These are phyloP conservation scores for Yamadazyma kitorensis DNA, from an alignment of 805 yeast genomes.

Conservation along the genomic window DNA sequence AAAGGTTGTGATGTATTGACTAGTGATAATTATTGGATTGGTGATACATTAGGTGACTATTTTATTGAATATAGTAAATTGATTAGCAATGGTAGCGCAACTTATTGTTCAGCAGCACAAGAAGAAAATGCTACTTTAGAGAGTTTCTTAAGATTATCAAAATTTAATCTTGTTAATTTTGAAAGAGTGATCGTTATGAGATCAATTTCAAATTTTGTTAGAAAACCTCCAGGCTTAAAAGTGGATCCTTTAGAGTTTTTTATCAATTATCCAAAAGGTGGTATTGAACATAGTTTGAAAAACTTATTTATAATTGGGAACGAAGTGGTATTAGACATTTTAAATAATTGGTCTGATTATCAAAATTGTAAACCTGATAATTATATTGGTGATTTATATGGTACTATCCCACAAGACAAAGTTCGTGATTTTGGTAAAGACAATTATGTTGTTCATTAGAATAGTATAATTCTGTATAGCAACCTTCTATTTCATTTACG, in stretches of 20 bases:
- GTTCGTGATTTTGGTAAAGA: conserved; percentile 39
- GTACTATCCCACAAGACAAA: conserved; percentile 48
- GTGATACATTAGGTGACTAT: conserved; percentile 48
- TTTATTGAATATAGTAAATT: conserved; percentile 46
- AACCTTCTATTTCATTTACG: too few relatives aligned
- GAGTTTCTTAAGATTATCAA: conserved; percentile 52
- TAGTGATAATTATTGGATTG: conserved; percentile 59
- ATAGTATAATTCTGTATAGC: background rate
- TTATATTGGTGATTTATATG: conserved; percentile 61
- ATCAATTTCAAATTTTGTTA: conserved; percentile 57
- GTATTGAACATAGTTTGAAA: conserved; percentile 43
- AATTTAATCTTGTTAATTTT: conserved; percentile 54
- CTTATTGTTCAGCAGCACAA: conserved; percentile 61
- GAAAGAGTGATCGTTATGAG: conserved; percentile 58
- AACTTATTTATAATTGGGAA: conserved; percentile 54
- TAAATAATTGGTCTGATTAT: conserved; percentile 46
- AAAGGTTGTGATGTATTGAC: conserved; percentile 55
- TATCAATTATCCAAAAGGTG: conserved; percentile 50
- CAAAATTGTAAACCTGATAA: conserved; percentile 38
- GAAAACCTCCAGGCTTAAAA: conserved; percentile 44
- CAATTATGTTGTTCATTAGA: conserved; percentile 7
- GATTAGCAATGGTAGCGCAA: conserved; percentile 58
- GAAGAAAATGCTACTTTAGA: conserved; percentile 68
- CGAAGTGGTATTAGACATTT: conserved; percentile 53
- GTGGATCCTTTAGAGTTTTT: conserved; percentile 48